Base-by-base conservation (phyloP, 306 rosid genomes). In the Pterocarpus santalinus region DNA sequence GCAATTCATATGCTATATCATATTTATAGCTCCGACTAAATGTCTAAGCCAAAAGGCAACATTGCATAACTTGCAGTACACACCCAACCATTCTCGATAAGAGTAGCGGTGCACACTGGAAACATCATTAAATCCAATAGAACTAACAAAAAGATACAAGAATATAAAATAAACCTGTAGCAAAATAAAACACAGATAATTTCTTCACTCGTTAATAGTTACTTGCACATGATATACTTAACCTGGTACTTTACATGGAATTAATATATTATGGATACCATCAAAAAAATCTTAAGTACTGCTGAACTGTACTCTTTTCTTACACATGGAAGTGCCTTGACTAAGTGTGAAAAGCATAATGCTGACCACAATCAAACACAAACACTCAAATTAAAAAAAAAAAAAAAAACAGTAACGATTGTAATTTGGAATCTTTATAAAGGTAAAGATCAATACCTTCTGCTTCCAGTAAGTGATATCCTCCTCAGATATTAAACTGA, bases 391-490 rank as follows among this genome's bases (percentile, higher is more conserved):
- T 36, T 58, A 7, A 12, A 53, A 52, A 35, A 9, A 5, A n/a
- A 2, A 44, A 12, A 53, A 52, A 35, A 9, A 5, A n/a, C 1
- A 44, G 47, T 30, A 65, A 72, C 33, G 33, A 77, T 13, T 62
- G 56, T 74, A 69, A 46, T 35, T 64, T 17, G 70, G 43, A 56
- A 10, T 51, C 82, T 33, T 43, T 61, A 51, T 17, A 57, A 73
- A 53, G 69, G 7, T 75, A 67, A 53, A 78, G 58, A 57, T 43
- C 81, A 73, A 81, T 85, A 96, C 99, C 92, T 91, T 90, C 82
- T 95, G 90, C 88, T 88, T 96, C 84, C 92, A 87, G 92, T 80
- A 91, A 76, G 77, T 28, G 35, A 90, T 87, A 82, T 90, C 98
- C 60, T 85, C 85, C 62, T 88, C 94, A 34, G 97, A 86, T 74